Evolutionary conservation across 495 filamentous ascomycete genomes (phyloP), one percentile per base, ranked within the genome.

Genomic region (Aspergillus avenaceus): DNA sequence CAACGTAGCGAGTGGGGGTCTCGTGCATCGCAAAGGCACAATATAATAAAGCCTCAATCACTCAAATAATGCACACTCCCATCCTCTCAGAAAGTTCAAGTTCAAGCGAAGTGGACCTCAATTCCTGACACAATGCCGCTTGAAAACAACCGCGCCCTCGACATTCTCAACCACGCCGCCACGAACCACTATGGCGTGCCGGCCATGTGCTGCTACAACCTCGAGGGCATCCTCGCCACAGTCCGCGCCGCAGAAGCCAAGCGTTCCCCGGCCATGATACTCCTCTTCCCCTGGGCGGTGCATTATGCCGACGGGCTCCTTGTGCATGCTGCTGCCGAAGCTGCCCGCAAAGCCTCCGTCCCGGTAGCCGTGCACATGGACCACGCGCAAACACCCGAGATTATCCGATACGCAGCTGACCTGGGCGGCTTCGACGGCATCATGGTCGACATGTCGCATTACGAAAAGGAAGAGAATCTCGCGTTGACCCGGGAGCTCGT

Each of bases 261-360:
- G 43, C 70, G 72, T 46, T 88, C 86, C 0, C 86, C 89, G 0
- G 82, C 85, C 49, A 88, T 90, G 81, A 81, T 95, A 59, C 83
- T 88, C 26, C 84, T 95, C 65, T 92, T 95, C 72, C 89, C 89
- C 45, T 95, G 89, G 89, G 86, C 88, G 0, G 66, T 87, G 65
- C 68, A 81, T 71, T 90, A 89, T 70, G 84, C 83, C 27, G 73
- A 74, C 58, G 76, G 81, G 8, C 71, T 78, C 59, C 80, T 81
- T 45, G 78, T 86, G 24, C 79, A 84, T 63, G 80, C 82, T 9
- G 83, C 82, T 27, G 83, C 82, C 37, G 75, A 82, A 54, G 83
- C 83, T 13, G 78, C 78, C 18, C 76, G 76, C 59, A 75, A 69
- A 41, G 88, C 87, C 58, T 71, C 66, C 7, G 86, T 90, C 18